Conservation (phyloP, 768 basidiomycete genomes). For the Hirschioporus abietinus region DNA sequence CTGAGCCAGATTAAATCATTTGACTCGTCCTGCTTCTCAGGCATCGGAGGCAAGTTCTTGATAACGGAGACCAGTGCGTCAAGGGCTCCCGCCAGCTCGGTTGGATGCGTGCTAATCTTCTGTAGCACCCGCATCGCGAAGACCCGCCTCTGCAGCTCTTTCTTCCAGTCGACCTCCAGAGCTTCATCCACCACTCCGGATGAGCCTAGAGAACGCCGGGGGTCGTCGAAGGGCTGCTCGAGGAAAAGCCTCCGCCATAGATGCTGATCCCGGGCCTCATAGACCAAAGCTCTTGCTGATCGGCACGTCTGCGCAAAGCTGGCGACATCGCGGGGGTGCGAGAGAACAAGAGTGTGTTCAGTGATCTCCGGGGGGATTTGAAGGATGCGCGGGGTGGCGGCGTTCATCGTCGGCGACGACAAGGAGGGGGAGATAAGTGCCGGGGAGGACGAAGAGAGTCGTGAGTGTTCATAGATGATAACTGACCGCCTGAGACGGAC, state of each 20-base stretch:
- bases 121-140: conserved; percentile 30
- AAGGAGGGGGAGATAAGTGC: conserved; percentile 5
- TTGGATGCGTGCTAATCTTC: conserved; percentile 13
- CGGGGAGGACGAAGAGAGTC: conserved; percentile 1
- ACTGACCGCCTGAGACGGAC: neutral
- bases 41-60: conserved; percentile 28
- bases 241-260: conserved; percentile 70
- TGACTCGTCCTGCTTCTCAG: conserved; percentile 6
- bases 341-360: conserved; percentile 52
- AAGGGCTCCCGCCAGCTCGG: conserved; percentile 30
- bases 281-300: conserved; percentile 42
- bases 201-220: conserved; percentile 29
- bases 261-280: conserved; percentile 45
- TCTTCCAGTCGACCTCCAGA: conserved; percentile 27
- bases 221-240: conserved; percentile 56
- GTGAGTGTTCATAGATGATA: neutral
- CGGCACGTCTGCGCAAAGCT: conserved; percentile 53
- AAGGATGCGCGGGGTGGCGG: conserved; percentile 19
- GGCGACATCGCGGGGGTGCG: conserved; percentile 54
- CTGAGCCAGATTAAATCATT: neutral
- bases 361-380: conserved; percentile 53
- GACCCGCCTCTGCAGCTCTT: conserved; percentile 36
- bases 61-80: conserved; percentile 37
- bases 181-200: conserved; percentile 5
- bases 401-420: conserved; percentile 11